phyloP scores from a whole-genome alignment of 2,329 filamentous ascomycete species.

The Diaporthe vexans region DNA sequence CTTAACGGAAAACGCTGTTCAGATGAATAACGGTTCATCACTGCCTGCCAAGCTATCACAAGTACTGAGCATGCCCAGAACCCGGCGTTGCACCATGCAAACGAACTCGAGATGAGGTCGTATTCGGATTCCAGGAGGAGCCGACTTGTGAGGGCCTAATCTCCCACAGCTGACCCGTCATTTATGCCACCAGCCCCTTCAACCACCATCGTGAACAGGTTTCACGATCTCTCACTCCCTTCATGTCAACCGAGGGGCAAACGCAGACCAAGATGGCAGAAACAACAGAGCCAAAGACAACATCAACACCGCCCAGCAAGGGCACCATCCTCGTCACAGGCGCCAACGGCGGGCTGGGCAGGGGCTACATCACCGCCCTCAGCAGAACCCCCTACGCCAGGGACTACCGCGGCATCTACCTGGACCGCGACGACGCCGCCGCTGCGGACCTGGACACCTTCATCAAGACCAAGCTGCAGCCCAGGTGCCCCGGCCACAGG shows the following conservation, averaged over 20 bases:
- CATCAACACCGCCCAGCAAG: constrained; percentile 20
- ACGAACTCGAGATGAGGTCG: constrained; percentile 23
- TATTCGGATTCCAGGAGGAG: constrained; percentile 21
- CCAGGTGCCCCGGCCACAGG: constrained; percentile 43
- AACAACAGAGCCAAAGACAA: constrained; percentile 3
- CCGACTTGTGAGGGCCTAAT: constrained; percentile 4
- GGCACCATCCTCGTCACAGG: constrained; percentile 44
- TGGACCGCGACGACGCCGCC: constrained; percentile 52
- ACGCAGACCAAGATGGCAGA: neutral
- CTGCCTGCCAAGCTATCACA: neutral
- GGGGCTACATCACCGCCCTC: constrained; percentile 31
- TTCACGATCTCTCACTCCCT: neutral
- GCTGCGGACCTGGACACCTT: constrained; percentile 48
- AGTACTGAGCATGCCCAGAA: neutral
- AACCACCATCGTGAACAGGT: neutral
- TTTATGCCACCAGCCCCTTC: constrained; percentile 1
- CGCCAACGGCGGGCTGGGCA: constrained; percentile 37
- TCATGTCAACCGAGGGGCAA: neutral
- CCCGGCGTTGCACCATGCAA: neutral
- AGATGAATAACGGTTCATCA: neutral
- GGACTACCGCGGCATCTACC: constrained; percentile 52
- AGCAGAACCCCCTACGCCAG: constrained; percentile 42
- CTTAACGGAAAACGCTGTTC: no score
- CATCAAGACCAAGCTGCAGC: constrained; percentile 42
- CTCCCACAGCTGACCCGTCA: neutral